Base-by-base conservation (phyloP, 768 basidiomycete genomes). In the Russula griseocarnosa region DNA sequence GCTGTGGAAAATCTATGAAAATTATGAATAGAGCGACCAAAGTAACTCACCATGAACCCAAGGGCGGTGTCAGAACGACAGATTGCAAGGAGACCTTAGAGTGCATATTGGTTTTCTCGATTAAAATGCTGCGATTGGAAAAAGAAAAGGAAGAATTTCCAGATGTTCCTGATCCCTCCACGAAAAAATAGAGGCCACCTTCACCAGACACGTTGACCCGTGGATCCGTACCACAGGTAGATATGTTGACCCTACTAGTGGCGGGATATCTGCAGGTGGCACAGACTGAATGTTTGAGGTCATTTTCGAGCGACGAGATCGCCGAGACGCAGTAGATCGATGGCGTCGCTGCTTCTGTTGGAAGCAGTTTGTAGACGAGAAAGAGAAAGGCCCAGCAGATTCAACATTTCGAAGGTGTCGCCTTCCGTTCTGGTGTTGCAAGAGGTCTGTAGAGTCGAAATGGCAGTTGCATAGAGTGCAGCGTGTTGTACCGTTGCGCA, bases 401-500 rank as follows among this genome's bases (percentile, higher is more conserved):
- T 7, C 9, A 32, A 56, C 49, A 28, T 61, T 60, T 14, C 20
- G 30, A 22, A 65, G 54, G 34, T 65, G 63, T 3, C 18, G 34
- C 38, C 3, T 56, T 24, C 54, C 54, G 14, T 16, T 56, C 22
- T 34, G 9, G 44, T 65, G 63, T 56, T 56, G 54, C 4, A 10
- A 5, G 40, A 60, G 13, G 8, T n/a, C n/a, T n/a, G n/a, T n/a
- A n/a, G 32, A 10, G 18, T 30, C 22, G n/a, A 60, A 61, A 4
- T 54, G 36, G 18, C 63, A 58, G 5, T 59, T 26, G 61, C 73
- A 74, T 2, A 53, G 34, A 18, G 66, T 49, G 60, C 73, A 74
- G 28, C 32, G 32, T 32, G 32, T 32, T 32, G 1, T 32, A 32
- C 10, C 32, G 32, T 32, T 7, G 32, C 32, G 32, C 32, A 32